Evolutionary conservation across 257 asterid species (phyloP).

Genomic region (Solanum appendiculatum): DNA sequence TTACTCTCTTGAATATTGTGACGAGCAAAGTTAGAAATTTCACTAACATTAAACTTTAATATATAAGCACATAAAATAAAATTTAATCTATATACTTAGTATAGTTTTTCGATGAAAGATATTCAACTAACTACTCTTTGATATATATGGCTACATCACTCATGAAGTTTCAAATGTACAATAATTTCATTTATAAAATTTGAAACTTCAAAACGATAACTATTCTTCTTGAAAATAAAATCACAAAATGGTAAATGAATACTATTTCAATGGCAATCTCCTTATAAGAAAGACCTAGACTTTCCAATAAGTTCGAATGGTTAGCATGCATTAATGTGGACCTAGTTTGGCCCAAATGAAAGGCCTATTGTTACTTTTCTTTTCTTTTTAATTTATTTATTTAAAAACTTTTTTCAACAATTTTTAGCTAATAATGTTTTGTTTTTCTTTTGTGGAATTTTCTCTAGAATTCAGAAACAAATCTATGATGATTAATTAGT

Average conservation of each 20-base stretch:
- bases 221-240: not conserved
- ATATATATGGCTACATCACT: not conserved
- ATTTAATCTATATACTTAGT: not conserved
- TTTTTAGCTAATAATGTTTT: not conserved
- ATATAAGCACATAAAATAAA: not conserved
- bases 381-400: not conserved
- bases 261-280: not conserved
- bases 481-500: not conserved
- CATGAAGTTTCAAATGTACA: not conserved
- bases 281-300: not conserved
- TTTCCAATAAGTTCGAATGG: not conserved
- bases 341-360: not conserved
- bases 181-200: not conserved
- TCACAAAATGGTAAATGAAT: not conserved
- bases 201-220: not conserved
- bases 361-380: not conserved
- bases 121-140: not conserved
- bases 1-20: not conserved
- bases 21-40: not conserved
- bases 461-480: not conserved
- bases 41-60: not conserved
- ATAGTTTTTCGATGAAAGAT: not conserved
- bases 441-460: not conserved
- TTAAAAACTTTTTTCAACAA: not conserved
- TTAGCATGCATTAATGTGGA: not conserved